phyloP scores from a whole-genome alignment of 129 eudicot species.

The Centella asiatica region DNA sequence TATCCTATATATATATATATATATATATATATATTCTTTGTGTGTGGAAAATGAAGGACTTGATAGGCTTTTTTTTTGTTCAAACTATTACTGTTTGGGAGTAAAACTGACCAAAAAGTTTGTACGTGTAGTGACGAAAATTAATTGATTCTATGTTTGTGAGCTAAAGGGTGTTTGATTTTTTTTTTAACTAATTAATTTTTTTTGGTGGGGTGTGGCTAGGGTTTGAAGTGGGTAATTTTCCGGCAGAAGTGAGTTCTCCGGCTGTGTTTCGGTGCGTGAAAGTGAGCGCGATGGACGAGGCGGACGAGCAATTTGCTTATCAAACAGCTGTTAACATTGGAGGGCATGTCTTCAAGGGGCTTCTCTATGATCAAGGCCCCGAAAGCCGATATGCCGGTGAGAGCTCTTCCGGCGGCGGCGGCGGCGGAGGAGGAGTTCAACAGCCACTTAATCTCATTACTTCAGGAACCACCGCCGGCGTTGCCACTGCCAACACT shows the following conservation, averaged over 20 bases:
- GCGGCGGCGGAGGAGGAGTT: no score
- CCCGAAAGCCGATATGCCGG: constrained; percentile 36
- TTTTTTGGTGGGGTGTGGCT: constrained; percentile 4
- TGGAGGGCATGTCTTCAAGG: constrained; percentile 80
- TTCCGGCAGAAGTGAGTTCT: constrained; percentile 70
- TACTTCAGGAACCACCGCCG: constrained; percentile 17
- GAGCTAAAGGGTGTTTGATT: not conserved
- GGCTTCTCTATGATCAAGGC: constrained; percentile 88
- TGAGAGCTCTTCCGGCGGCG: constrained; percentile 64
- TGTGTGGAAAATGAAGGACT: not conserved
- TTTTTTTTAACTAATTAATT: not conserved
- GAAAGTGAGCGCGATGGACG: constrained; percentile 63
- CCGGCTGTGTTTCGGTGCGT: constrained; percentile 83
- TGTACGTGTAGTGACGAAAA: not conserved
- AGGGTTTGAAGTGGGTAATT: constrained; percentile 73
- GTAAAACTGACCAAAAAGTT: constrained; percentile 31
- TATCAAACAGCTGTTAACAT: constrained; percentile 84
- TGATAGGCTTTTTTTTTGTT: not conserved
- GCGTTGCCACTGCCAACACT: constrained; percentile 6
- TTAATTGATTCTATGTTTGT: not conserved
- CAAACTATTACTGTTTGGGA: constrained; percentile 16
- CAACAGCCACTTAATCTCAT: constrained; percentile 49
- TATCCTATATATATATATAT: not conserved
- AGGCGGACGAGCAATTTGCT: constrained; percentile 71
- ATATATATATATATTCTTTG: not conserved